These are phyloP conservation scores for Dictyophora rubrovolvata DNA, from an alignment of 768 basidiomycete species.

Conservation along the genomic window DNA sequence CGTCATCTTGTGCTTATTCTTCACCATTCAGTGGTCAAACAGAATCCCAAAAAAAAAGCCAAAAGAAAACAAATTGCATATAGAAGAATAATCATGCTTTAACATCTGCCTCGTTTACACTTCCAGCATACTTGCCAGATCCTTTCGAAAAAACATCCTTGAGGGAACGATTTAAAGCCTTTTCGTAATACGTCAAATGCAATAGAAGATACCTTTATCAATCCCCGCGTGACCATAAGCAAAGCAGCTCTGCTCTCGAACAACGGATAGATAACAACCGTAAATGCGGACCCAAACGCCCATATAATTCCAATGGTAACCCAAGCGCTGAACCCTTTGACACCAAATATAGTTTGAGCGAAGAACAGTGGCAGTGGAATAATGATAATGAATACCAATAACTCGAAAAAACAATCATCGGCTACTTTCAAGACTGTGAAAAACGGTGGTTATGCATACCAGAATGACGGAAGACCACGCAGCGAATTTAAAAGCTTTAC, in stretches of 20 bases:
- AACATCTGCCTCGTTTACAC: background rate
- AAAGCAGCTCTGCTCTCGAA: slow-evolving; percentile 74
- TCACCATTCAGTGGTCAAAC: too few species aligned
- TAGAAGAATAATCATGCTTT: too few species aligned
- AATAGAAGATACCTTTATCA: slow-evolving; percentile 44
- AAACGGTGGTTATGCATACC: slow-evolving; percentile 29
- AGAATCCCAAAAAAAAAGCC: too few species aligned
- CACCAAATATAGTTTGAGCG: slow-evolving; percentile 59
- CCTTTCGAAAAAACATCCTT: slow-evolving; percentile 34
- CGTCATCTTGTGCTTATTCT: too few species aligned
- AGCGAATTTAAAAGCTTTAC: slow-evolving; percentile 75
- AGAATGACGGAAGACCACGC: slow-evolving; percentile 60
- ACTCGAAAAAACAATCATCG: slow-evolving; percentile 23
- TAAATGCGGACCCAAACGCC: slow-evolving; percentile 66
- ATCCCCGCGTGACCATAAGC: slow-evolving; percentile 43
- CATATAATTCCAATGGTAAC: slow-evolving; percentile 74
- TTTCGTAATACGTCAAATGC: background rate
- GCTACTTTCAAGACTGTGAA: background rate
- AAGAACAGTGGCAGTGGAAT: slow-evolving; percentile 86
- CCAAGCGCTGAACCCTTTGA: slow-evolving; percentile 65
- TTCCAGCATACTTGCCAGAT: slow-evolving; percentile 26
- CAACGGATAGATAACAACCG: slow-evolving; percentile 77
- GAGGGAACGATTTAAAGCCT: background rate
- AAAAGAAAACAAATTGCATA: too few species aligned
- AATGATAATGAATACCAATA: slow-evolving; percentile 54